Conservation (phyloP, 2,329 filamentous ascomycete genomes). For the Penicillium hesseltinei region DNA sequence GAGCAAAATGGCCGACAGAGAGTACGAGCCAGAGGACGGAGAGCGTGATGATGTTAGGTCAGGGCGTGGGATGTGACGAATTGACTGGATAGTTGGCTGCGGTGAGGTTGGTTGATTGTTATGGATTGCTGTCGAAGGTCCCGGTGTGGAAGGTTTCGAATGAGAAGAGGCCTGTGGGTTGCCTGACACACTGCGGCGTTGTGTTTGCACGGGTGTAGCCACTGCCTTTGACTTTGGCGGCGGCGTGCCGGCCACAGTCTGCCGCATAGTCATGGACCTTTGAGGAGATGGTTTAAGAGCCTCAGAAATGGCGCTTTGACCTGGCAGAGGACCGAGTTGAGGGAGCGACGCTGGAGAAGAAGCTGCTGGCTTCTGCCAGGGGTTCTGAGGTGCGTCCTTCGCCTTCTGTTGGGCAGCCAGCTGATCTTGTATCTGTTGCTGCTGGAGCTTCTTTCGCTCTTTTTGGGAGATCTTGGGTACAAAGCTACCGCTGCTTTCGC, state of each 20-base stretch:
- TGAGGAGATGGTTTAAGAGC: slow-evolving; percentile 28
- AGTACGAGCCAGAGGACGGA: slow-evolving; percentile 66
- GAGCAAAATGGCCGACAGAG: slow-evolving; percentile 83
- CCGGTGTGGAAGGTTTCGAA: slow-evolving; percentile 20
- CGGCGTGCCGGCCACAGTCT: slow-evolving; percentile 55
- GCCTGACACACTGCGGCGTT: slow-evolving; percentile 39
- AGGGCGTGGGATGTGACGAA: slow-evolving; percentile 51
- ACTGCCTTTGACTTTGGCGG: slow-evolving; percentile 27
- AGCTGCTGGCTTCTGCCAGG: slow-evolving; percentile 61
- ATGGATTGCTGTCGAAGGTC: slow-evolving; percentile 31
- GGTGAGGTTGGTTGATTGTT: slow-evolving; percentile 26
- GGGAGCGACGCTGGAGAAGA: slow-evolving; percentile 15
- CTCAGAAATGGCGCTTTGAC: slow-evolving; percentile 28
- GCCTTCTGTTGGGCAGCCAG: slow-evolving; percentile 33
- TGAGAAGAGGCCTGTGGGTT: slow-evolving; percentile 16
- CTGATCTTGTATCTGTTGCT: slow-evolving; percentile 57
- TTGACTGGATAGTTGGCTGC: slow-evolving; percentile 39
- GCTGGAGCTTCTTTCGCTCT: slow-evolving; percentile 80
- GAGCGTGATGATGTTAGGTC: slow-evolving; percentile 34
- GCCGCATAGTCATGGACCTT: slow-evolving; percentile 58
- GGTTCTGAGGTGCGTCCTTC: slow-evolving; percentile 43
- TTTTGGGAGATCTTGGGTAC: slow-evolving; percentile 78
- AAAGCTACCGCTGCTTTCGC: slow-evolving; percentile 41
- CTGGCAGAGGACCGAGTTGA: slow-evolving; percentile 36
- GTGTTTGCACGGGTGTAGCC: slow-evolving; percentile 46